Conservation (phyloP, 116 monocot species). For the Zostera marina region DNA sequence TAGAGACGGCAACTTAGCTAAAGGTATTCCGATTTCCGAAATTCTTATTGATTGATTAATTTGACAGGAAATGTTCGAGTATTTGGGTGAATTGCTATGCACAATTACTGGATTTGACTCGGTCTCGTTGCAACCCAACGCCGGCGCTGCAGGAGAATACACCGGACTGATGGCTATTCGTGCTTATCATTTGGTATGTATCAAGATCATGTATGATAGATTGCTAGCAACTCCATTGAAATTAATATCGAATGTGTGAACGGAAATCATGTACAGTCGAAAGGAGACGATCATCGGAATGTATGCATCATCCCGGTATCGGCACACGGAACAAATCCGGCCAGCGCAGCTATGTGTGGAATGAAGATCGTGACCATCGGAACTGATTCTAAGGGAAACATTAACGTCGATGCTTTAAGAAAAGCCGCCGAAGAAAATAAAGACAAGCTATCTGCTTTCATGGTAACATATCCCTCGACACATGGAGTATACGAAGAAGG, state of each 20-base stretch:
- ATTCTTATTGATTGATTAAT: no score
- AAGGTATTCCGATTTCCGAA: no score
- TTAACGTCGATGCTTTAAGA: slow-evolving; percentile 82
- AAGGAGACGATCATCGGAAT: slow-evolving; percentile 79
- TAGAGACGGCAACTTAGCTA: no score
- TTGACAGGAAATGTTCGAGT: slow-evolving; percentile 88
- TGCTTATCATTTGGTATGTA: slow-evolving; percentile 53
- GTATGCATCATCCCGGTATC: slow-evolving; percentile 99
- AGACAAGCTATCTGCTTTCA: slow-evolving; percentile 85
- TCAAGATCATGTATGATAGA: no score
- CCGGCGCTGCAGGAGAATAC: slow-evolving; percentile 98
- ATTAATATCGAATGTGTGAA: no score
- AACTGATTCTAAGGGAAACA: slow-evolving; percentile 96
- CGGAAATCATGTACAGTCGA: no score
- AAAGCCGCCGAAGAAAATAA: slow-evolving; percentile 91
- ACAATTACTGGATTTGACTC: slow-evolving; percentile 96
- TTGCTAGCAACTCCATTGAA: no score
- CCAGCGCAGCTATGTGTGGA: slow-evolving; percentile 99
- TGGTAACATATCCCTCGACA: slow-evolving; percentile 99
- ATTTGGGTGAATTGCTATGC: slow-evolving; percentile 86
- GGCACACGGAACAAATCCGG: slow-evolving; percentile 98
- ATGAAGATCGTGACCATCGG: slow-evolving; percentile 99
- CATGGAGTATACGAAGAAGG: slow-evolving; percentile 99
- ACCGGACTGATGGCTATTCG: slow-evolving; percentile 98
- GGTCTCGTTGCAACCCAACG: slow-evolving; percentile 98